Conservation (phyloP, 108 stramenopile genomes). For the Fistulifera solaris region DNA sequence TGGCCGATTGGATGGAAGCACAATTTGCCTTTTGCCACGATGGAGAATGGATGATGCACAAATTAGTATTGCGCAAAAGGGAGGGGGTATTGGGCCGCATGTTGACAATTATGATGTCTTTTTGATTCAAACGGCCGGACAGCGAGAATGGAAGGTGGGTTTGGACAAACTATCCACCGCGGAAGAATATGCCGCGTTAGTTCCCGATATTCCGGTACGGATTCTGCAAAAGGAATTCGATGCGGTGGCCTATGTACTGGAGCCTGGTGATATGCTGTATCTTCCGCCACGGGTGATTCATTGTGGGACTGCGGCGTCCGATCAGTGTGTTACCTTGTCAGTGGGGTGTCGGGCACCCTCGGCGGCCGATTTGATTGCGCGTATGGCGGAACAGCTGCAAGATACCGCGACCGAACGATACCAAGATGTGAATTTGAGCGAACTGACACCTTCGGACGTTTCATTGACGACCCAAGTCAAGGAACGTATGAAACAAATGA, state of each 20-base stretch:
- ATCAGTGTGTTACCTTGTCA: conserved; percentile 71
- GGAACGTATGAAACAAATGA: conserved; percentile 41
- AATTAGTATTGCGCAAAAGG: conserved; percentile 54
- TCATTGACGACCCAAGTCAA: conserved; percentile 38
- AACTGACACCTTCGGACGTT: conserved; percentile 11
- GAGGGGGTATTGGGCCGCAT: conserved; percentile 89
- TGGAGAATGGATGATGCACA: conserved; percentile 87
- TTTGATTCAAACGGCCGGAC: conserved; percentile 79
- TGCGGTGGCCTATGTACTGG: conserved; percentile 17
- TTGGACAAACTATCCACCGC: conserved; percentile 21
- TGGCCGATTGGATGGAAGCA: conserved; percentile 69
- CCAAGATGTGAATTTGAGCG: conserved; percentile 37
- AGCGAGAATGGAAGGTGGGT: conserved; percentile 68
- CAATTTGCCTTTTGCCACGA: conserved; percentile 38
- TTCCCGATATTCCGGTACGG: conserved; percentile 64
- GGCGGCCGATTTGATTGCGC: conserved; percentile 57
- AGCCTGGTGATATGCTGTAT: conserved; percentile 86
- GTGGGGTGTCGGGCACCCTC: conserved; percentile 83
- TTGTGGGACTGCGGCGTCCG: conserved; percentile 65
- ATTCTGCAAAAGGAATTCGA: conserved; percentile 29
- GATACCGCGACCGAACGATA: conserved; percentile 23
- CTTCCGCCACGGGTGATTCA: conserved; percentile 88
- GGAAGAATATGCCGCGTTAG: conserved; percentile 44
- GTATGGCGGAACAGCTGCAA: conserved; percentile 44
- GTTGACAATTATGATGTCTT: conserved; percentile 96